Conservation (phyloP, 371 early-diverging fungal genomes). For the Mortierella sp. region DNA sequence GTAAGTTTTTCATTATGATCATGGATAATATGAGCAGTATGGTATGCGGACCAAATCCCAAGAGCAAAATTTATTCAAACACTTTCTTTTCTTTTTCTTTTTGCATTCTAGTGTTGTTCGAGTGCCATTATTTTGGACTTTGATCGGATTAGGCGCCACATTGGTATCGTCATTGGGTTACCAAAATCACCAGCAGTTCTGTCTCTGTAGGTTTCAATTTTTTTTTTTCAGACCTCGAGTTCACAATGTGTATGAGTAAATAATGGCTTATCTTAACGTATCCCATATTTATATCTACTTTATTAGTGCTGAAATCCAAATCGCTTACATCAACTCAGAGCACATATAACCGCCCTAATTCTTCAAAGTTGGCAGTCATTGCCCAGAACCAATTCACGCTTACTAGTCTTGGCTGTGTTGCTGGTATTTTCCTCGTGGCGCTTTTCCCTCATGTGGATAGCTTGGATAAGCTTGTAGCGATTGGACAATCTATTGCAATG, state of each 20-base stretch:
- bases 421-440: slow-evolving; percentile 43
- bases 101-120: slow-evolving; percentile 36
- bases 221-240: background rate
- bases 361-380: slow-evolving; percentile 13
- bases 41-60: slow-evolving; percentile 2
- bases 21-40: background rate
- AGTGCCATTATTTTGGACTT: slow-evolving; percentile 60
- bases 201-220: slow-evolving; percentile 61
- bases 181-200: slow-evolving; percentile 70
- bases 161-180: slow-evolving; percentile 64
- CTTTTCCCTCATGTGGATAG: slow-evolving; percentile 46
- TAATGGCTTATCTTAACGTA: background rate
- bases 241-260: background rate
- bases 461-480: slow-evolving; percentile 67
- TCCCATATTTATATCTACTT: background rate
- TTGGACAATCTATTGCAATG: slow-evolving; percentile 67
- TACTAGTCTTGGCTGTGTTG: slow-evolving; percentile 40
- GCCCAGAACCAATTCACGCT: slow-evolving; percentile 49
- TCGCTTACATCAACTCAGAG: slow-evolving; percentile 13
- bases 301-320: slow-evolving; percentile 22
- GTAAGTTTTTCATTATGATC: slow-evolving; percentile 20
- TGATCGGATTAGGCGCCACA: slow-evolving; percentile 62
- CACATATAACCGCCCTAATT: slow-evolving; percentile 11
- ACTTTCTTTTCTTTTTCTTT: background rate
- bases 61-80: background rate